Evolutionary conservation across 225 moss, liverwort and hornwort species (phyloP), one percentile per base, ranked within the genome.

Genomic region (Lunularia cruciata): DNA sequence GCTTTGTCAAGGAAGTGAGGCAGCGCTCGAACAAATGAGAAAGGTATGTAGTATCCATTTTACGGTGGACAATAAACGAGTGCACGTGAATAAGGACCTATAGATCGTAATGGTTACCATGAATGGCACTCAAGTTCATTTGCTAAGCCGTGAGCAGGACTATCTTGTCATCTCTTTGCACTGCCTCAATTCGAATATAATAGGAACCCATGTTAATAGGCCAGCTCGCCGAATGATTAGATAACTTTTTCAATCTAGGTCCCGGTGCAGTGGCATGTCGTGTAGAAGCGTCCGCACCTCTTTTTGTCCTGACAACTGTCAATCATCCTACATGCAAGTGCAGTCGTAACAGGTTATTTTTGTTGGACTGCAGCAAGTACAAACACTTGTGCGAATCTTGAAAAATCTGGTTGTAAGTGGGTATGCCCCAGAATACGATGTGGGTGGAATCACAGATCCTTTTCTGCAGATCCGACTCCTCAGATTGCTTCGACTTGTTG

Each of bases 381-480:
- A 89, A 74, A 83, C 85, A 7, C 30, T 91, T 62, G 96, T 98
- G 79, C 84, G 89, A 57, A 73, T 92, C 47, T 56, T 98, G 53
- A 98, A 86, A 77, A 98, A 81, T 48, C 72, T 98, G 81, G 89
- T 93, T 54, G 75, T 90, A 60, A 84, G 86, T 74, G 92, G 92
- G 72, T 98, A 98, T 70, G 80, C 75, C 66, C 85, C 96, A 57
- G 92, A 98, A 61, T 91, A 98, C 49, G 92, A 98, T 65, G 92
- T 93, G 20, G 80, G 83, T 39, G 92, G 96, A 20, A 93, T 98
- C 47, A 82, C 85, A 20, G 96, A 98, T 52, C 96, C 96, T 15
- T 74, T 98, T 59, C 70, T 98, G 27, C 96, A 98, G 73, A 91
- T 98, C 28, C 85, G 90, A 56, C 82, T 93, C 47, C 80, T 98